These are phyloP conservation scores for Plasmodium vinckei DNA, from an alignment of 169 alveolate species.

Conservation along the genomic window DNA sequence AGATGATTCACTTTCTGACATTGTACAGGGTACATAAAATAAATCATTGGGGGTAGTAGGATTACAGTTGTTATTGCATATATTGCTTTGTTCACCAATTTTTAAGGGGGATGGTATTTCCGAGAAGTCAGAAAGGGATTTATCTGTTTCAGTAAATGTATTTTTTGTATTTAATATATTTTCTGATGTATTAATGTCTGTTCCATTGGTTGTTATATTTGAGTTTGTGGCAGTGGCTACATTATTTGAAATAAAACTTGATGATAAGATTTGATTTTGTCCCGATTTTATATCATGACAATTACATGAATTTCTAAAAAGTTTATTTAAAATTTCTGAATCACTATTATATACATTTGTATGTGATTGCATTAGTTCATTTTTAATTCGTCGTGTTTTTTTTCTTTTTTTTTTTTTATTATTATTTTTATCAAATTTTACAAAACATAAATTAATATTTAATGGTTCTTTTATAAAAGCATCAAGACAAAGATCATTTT, in stretches of 20 bases:
- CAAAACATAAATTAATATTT: conserved; percentile 44
- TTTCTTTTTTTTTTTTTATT: conserved; percentile 18
- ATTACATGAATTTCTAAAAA: conserved; percentile 1
- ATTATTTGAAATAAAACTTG: neutral
- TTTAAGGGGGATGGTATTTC: conserved; percentile 10
- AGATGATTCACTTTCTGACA: conserved; percentile 27
- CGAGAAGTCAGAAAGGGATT: conserved; percentile 30
- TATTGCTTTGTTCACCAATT: neutral
- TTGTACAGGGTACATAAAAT: conserved; percentile 10
- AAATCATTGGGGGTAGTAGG: neutral
- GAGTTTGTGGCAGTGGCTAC: too few relatives aligned
- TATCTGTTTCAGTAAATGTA: conserved; percentile 17
- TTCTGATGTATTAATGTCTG: too few relatives aligned
- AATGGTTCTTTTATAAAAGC: conserved; percentile 53
- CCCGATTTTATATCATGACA: conserved; percentile 4
- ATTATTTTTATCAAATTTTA: conserved; percentile 63
- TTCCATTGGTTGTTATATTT: too few relatives aligned
- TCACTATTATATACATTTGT: conserved; percentile 28
- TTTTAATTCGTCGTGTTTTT: conserved; percentile 3
- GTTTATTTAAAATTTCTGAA: conserved; percentile 25
- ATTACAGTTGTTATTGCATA: too few relatives aligned
- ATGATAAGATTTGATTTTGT: conserved; percentile 5
- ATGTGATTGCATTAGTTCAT: neutral
- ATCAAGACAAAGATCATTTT: conserved; percentile 13
- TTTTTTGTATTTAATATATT: neutral